These are phyloP conservation scores for Naganishia albida DNA, from an alignment of 1,284 basidiomycete species.

Conservation along the genomic window DNA sequence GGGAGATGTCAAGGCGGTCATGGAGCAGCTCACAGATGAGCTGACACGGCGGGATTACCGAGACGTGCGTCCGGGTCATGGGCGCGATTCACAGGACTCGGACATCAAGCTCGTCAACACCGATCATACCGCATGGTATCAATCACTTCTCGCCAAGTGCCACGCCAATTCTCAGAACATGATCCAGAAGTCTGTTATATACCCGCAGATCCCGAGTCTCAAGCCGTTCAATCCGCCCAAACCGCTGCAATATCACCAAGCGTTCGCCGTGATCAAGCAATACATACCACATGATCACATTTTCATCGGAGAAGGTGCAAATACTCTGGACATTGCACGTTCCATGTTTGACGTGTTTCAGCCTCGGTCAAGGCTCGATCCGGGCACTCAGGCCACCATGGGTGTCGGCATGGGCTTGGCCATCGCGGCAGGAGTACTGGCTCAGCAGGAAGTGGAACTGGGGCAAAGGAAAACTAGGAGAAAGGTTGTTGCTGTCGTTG, in stretches of 20 bases:
- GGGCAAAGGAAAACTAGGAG: slow-evolving; percentile 15
- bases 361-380: slow-evolving; percentile 35
- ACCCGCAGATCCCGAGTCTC: slow-evolving; percentile 22
- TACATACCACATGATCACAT: slow-evolving; percentile 33
- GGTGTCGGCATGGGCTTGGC: slow-evolving; percentile 37
- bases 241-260: slow-evolving; percentile 36
- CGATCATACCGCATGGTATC: slow-evolving; percentile 32
- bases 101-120: slow-evolving; percentile 5
- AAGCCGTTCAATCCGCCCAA: slow-evolving; percentile 22
- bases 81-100: slow-evolving; percentile 4
- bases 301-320: slow-evolving; percentile 38
- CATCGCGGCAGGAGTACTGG: slow-evolving; percentile 34
- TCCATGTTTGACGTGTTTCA: slow-evolving; percentile 36
- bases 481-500: slow-evolving; percentile 36
- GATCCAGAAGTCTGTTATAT: slow-evolving; percentile 29
- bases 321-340: slow-evolving; percentile 37
- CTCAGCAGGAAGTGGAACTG: slow-evolving; percentile 6
- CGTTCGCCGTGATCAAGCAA: slow-evolving; percentile 35
- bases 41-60: neutral
- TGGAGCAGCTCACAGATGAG: slow-evolving; percentile 30
- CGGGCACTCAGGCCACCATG: slow-evolving; percentile 38
- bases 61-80: neutral
- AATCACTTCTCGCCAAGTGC: slow-evolving; percentile 32
- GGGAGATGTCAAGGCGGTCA: slow-evolving; percentile 33
- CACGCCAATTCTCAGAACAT: slow-evolving; percentile 33